Evolutionary conservation across 164 flowering plant species (phyloP).

Genomic region (Chimonanthus salicifolius): DNA sequence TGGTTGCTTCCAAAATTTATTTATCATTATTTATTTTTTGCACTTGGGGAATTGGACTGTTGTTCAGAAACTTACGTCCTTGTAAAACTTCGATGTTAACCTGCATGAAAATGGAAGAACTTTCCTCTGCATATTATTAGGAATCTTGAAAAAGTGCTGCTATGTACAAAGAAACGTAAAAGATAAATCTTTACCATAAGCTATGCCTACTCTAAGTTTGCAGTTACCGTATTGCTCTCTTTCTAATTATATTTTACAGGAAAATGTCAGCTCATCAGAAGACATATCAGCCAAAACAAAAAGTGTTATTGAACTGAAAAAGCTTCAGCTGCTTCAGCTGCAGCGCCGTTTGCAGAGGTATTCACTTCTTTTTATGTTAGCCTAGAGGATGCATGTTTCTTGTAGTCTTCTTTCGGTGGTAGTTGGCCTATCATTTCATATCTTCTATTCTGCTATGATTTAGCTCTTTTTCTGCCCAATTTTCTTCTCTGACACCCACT

Average conservation of each 20-base stretch:
- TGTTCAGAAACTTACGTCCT: too few species aligned
- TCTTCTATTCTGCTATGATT: not conserved
- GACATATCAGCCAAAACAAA: slow-evolving; percentile 85
- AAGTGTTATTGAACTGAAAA: slow-evolving; percentile 96
- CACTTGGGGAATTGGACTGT: too few species aligned
- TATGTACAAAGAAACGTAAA: too few species aligned
- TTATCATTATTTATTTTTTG: too few species aligned
- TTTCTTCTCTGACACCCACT: slow-evolving; percentile 8
- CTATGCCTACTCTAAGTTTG: too few species aligned
- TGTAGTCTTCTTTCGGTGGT: not conserved
- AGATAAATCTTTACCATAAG: too few species aligned
- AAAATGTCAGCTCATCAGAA: slow-evolving; percentile 81
- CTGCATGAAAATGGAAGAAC: too few species aligned
- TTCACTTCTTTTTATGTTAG: not conserved
- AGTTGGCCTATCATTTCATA: not conserved
- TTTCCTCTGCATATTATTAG: too few species aligned
- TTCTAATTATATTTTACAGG: slow-evolving; percentile 35
- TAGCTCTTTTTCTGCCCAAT: not conserved
- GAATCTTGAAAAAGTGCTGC: too few species aligned
- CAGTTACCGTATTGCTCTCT: too few species aligned
- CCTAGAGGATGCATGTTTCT: not conserved
- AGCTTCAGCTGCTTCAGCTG: slow-evolving; percentile 83
- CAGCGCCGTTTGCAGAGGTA: slow-evolving; percentile 89
- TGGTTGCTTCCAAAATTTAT: too few species aligned
- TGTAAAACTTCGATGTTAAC: too few species aligned